phyloP scores from a whole-genome alignment of 306 rosid genomes.

The Clitoria ternatea region DNA sequence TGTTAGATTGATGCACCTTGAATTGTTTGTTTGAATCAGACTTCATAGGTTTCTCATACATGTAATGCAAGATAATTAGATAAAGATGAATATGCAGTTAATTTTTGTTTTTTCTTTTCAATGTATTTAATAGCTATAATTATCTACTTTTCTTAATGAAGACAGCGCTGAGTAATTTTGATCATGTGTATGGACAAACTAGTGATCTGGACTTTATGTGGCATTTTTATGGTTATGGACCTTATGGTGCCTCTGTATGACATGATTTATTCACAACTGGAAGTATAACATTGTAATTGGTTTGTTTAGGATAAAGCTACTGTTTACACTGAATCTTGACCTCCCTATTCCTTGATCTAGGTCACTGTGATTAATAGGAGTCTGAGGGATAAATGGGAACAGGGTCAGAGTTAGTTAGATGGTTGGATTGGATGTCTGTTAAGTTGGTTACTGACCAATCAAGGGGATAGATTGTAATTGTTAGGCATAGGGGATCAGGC shows the following conservation, averaged over 20 bases:
- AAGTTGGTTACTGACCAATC: not conserved
- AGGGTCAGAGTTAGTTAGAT: not conserved
- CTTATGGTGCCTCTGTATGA: not conserved
- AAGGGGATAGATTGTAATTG: not conserved
- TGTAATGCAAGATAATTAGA: not conserved
- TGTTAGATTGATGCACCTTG: not conserved
- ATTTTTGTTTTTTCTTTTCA: not conserved
- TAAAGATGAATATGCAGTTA: not conserved
- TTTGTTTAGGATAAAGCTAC: not conserved
- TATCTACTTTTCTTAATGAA: not conserved
- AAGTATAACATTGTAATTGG: not conserved
- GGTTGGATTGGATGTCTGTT: not conserved
- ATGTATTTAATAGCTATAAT: not conserved
- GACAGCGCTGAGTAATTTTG: constrained; percentile 1
- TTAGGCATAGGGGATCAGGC: not conserved
- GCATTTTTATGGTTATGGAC: too few species aligned
- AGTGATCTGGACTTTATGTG: constrained; percentile 3
- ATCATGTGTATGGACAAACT: not conserved
- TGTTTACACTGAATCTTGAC: constrained; percentile 5
- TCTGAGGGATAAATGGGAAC: not conserved
- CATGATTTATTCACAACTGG: not conserved
- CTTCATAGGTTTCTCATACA: constrained; percentile 4
- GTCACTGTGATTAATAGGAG: not conserved
- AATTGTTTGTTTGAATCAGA: not conserved
- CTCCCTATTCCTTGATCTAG: not conserved